These are phyloP conservation scores for Halenospora varia DNA, from an alignment of 495 filamentous ascomycete genomes.

Conservation along the genomic window DNA sequence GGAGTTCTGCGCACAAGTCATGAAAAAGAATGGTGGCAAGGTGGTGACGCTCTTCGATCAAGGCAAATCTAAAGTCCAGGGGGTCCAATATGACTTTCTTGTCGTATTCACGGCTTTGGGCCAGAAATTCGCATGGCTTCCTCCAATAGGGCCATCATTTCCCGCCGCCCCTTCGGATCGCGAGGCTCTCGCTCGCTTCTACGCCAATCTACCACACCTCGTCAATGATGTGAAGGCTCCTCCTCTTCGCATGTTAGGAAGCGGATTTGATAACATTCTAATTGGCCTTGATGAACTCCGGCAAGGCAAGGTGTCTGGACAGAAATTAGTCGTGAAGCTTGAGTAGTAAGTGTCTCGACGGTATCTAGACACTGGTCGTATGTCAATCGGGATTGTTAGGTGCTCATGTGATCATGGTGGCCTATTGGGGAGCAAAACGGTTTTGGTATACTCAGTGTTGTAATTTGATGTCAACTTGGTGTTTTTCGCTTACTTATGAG, in stretches of 20 bases:
- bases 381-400: not conserved
- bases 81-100: slow-evolving; percentile 1
- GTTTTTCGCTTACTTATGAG: too few species aligned
- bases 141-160: slow-evolving; percentile 10
- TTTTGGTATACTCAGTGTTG: too few species aligned
- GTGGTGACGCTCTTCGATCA: slow-evolving; percentile 5
- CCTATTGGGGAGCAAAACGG: too few species aligned
- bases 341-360: not conserved
- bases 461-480: too few species aligned
- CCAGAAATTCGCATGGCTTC: slow-evolving; percentile 4
- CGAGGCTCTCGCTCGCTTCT: slow-evolving; percentile 6
- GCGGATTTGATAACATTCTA: slow-evolving; percentile 19
- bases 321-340: slow-evolving; percentile 25
- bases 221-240: slow-evolving; percentile 14
- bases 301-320: slow-evolving; percentile 20
- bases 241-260: slow-evolving; percentile 19
- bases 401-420: not conserved
- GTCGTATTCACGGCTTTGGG: slow-evolving; percentile 8
- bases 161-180: slow-evolving; percentile 2
- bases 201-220: slow-evolving; percentile 1
- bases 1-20: slow-evolving; percentile 11
- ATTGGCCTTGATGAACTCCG: slow-evolving; percentile 16
- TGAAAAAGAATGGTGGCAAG: slow-evolving; percentile 5
- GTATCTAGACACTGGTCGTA: not conserved
- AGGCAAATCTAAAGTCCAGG: slow-evolving; percentile 3